A percentile compares a stretch with the other conserved stretches of the same genome.
Evolutionary conservation across 2,329 filamentous ascomycete genomes (phyloP).

Genomic region (Epichloe gansuensis): DNA sequence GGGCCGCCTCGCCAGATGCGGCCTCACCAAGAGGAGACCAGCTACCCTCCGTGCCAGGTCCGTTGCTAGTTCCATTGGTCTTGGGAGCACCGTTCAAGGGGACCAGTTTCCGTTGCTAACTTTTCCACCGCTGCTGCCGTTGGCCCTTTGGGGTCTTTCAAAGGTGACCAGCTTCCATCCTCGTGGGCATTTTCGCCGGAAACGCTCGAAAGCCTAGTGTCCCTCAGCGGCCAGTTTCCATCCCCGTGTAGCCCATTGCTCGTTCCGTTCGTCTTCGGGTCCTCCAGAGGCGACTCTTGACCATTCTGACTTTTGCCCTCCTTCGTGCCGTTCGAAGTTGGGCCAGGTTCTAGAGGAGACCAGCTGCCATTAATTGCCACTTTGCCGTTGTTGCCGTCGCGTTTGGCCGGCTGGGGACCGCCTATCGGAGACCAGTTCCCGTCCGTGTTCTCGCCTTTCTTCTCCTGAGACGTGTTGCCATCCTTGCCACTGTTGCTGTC

Average conservation of each 20-base stretch:
- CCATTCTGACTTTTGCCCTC: neutral
- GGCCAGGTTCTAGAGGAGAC: neutral
- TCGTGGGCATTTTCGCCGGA: too few species aligned
- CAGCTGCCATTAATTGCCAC: neutral
- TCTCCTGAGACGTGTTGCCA: neutral
- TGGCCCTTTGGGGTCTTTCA: too few species aligned
- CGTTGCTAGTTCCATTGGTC: neutral
- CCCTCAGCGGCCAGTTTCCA: too few species aligned
- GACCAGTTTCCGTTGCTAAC: neutral
- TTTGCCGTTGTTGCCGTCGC: too few species aligned
- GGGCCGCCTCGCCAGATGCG: neutral
- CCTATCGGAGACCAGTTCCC: neutral
- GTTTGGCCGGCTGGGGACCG: too few species aligned
- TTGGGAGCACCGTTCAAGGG: neutral
- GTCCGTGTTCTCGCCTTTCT: fast-evolving
- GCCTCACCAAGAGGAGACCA: neutral
- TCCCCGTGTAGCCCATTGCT: too few species aligned
- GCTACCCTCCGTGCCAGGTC: neutral
- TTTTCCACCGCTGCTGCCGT: too few species aligned
- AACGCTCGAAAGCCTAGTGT: too few species aligned
- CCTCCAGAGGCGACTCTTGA: neutral
- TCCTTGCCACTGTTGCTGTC: neutral
- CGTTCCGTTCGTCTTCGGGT: too few species aligned
- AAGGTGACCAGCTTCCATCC: too few species aligned
- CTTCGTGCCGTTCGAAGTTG: neutral